Percentiles rank a stretch among this genome's conserved stretches.
Evolutionary conservation across 352 stramenopile species (phyloP).

Genomic region (Phytophthora citrophthora): DNA sequence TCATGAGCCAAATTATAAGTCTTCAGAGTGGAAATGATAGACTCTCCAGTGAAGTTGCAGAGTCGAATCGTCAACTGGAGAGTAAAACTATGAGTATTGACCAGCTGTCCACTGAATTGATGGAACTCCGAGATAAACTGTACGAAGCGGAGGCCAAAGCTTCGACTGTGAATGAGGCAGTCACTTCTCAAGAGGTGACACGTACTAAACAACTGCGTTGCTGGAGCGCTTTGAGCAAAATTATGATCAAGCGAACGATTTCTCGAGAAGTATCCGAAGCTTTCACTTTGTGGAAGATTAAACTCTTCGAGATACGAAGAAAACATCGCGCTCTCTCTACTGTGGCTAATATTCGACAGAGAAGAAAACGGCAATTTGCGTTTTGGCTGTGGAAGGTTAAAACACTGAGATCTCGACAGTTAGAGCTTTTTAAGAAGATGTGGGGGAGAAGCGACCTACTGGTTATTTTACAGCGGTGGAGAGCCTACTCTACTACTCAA

Average conservation of each 20-base stretch:
- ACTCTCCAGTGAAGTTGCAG: constrained; percentile 14
- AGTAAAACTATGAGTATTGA: constrained; percentile 16
- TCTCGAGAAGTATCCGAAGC: constrained; percentile 17
- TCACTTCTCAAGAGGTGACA: background rate
- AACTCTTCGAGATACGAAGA: background rate
- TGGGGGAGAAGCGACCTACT: constrained; percentile 7
- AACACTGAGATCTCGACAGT: constrained; percentile 9
- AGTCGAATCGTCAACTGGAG: constrained; percentile 12
- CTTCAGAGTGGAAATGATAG: constrained; percentile 13
- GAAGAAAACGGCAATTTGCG: constrained; percentile 13
- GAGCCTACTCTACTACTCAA: constrained; percentile 13
- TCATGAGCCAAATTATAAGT: constrained; percentile 13
- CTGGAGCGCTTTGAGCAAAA: constrained; percentile 11
- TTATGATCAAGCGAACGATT: constrained; percentile 24
- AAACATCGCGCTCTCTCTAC: constrained; percentile 11
- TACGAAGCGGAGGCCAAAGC: constrained; percentile 15
- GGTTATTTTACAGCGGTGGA: constrained; percentile 21
- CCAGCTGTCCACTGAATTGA: constrained; percentile 22
- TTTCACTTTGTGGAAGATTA: constrained; percentile 38
- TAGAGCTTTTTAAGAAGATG: constrained; percentile 18
- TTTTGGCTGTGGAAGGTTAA: constrained; percentile 45
- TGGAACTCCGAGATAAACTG: constrained; percentile 22
- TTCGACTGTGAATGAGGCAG: constrained; percentile 3
- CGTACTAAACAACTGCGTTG: constrained; percentile 7
- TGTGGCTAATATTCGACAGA: constrained; percentile 21